phyloP scores from a whole-genome alignment of 768 basidiomycete genomes.

The Mycena albidolilacea region DNA sequence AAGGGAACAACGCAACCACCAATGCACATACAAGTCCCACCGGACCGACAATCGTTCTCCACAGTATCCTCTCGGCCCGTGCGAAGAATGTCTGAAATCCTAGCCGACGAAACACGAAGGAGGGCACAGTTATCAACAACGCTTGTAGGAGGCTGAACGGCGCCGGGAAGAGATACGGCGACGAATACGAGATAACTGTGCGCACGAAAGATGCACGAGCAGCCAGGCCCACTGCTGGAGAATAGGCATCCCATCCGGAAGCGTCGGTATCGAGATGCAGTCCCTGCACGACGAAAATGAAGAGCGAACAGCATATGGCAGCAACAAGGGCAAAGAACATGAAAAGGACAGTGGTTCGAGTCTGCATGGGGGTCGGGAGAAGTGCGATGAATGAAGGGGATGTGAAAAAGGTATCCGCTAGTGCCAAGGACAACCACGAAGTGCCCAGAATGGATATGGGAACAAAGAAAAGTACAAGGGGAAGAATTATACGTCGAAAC shows the following conservation, averaged over 20 bases:
- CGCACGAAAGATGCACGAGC: constrained; percentile 60
- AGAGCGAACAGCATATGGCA: constrained; percentile 52
- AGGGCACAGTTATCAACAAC: constrained; percentile 44
- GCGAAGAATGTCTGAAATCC: constrained; percentile 39
- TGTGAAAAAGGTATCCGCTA: constrained; percentile 55
- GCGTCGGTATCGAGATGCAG: constrained; percentile 17
- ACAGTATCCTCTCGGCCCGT: constrained; percentile 52
- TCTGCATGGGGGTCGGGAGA: constrained; percentile 62
- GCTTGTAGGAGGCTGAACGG: constrained; percentile 64
- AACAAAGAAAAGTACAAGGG: constrained; percentile 62
- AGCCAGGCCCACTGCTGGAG: constrained; percentile 55
- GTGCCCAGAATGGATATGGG: constrained; percentile 61
- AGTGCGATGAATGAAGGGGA: constrained; percentile 30
- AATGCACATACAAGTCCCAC: constrained; percentile 47
- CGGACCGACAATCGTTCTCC: constrained; percentile 60
- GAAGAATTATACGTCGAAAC: constrained; percentile 54
- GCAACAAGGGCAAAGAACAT: constrained; percentile 53
- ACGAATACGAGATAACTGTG: constrained; percentile 53
- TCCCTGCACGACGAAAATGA: constrained; percentile 50
- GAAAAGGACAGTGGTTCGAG: constrained; percentile 58
- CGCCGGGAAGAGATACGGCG: constrained; percentile 61
- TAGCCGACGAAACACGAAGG: constrained; percentile 33
- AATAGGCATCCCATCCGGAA: constrained; percentile 66
- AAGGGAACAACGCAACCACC: constrained; percentile 17
- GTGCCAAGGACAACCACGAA: constrained; percentile 63